Base-by-base conservation (phyloP, 2,329 filamentous ascomycete species). In the Penicillium sp. region DNA sequence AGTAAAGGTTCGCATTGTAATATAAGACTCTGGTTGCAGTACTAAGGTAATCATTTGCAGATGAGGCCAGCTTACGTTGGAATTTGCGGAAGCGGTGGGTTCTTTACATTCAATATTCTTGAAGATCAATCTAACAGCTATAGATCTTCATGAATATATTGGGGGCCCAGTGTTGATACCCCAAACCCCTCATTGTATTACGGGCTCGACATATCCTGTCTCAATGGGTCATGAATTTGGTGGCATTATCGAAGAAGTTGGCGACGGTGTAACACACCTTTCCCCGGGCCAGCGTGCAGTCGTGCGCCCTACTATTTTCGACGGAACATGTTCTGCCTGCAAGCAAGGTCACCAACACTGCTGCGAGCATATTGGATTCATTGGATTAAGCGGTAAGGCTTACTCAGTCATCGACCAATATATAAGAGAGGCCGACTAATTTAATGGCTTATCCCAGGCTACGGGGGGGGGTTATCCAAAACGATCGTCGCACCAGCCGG, bases 141-240 rank as follows among this genome's bases (percentile, higher is more conserved):
- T 70, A 65, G 80, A 82, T 61, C 67, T 82, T 6, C 81, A 84
- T 63, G 81, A 84, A 68, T 84, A 79, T 59, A 71, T 80, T 35
- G 76, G 77, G 13, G 77, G 76, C 1, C 74, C 76, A 10, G 81
- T 74, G 27, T 80, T 84, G 71, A 78, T 79, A 1, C 82, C 83
- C 1, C 57, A 63, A 14, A 43, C 55, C 10, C 82, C 84, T 1
- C 85, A 89, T 65, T 79, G 79, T 2, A 69, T 87, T 31, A 88
- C 85, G 0, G 75, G 79, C 35, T 82, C 84, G 58, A 76, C 73
- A 1, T 78, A 83, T 35, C 86, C 86, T 1, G 75, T 87, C n/a
- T 83, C 80, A 0, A 75, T 89, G 8, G 86, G 87, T 24, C 86
- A 89, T 65, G 86, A 89, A 67, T 85, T 88, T 69, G 81, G 79